Evolutionary conservation across 129 eudicot species (phyloP).

Genomic region (Tanacetum coccineum): DNA sequence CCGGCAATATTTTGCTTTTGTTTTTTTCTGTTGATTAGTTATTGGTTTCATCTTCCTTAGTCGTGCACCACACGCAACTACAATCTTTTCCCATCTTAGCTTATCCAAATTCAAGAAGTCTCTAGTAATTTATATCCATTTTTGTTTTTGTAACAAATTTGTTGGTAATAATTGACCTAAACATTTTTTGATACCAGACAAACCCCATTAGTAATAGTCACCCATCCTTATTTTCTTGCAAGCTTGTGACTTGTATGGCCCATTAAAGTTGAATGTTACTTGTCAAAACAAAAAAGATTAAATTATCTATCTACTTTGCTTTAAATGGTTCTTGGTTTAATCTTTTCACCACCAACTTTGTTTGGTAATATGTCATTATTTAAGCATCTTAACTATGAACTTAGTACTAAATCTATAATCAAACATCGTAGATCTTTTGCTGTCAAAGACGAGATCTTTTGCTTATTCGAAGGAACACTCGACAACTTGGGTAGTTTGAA

Average conservation of each 20-base stretch:
- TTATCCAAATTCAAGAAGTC: conserved; percentile 23
- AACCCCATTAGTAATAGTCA: background rate
- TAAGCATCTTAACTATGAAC: conserved; percentile 19
- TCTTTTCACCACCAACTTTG: conserved; percentile 8
- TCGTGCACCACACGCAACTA: too few species aligned
- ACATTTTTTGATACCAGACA: background rate
- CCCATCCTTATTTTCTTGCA: conserved; percentile 5
- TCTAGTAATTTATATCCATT: background rate
- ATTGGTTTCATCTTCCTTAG: too few species aligned
- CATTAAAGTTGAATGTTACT: conserved; percentile 28
- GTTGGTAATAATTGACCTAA: conserved; percentile 23
- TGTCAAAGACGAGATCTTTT: conserved; percentile 85
- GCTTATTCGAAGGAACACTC: conserved; percentile 85
- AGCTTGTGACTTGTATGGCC: conserved; percentile 17
- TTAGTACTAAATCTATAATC: background rate
- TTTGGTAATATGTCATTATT: conserved; percentile 20
- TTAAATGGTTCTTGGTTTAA: conserved; percentile 22
- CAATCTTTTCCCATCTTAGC: background rate
- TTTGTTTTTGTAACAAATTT: too few species aligned
- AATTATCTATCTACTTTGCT: conserved; percentile 26
- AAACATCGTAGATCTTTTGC: conserved; percentile 68
- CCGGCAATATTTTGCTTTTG: too few species aligned
- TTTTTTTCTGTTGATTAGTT: too few species aligned
- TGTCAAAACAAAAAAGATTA: conserved; percentile 20
- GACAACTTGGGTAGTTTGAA: conserved; percentile 89